Percentiles rank a stretch among this genome's conserved stretches.
These are phyloP conservation scores for Cryptosporidium ubiquitum DNA, from an alignment of 169 alveolate genomes.

Conservation along the genomic window DNA sequence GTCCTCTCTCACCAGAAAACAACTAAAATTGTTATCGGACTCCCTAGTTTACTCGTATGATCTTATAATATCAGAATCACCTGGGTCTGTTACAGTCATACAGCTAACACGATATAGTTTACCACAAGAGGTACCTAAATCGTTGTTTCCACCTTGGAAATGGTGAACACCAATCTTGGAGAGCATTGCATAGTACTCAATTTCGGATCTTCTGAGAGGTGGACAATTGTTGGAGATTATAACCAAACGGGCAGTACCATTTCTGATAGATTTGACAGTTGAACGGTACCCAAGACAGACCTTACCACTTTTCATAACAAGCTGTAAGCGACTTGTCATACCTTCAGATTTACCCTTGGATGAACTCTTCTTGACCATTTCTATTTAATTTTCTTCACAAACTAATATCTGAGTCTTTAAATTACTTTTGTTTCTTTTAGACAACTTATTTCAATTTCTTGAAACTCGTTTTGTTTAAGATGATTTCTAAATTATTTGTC, in stretches of 20 bases:
- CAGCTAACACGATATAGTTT: slow-evolving; percentile 95
- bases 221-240: slow-evolving; percentile 97
- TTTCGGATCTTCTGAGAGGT: slow-evolving; percentile 95
- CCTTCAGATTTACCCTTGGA: slow-evolving; percentile 90
- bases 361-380: slow-evolving; percentile 89
- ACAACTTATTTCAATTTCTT: not conserved
- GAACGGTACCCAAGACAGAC: slow-evolving; percentile 94
- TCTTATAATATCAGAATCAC: slow-evolving; percentile 97
- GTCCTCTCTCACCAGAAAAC: not conserved
- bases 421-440: not conserved
- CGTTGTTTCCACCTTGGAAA: slow-evolving; percentile 94
- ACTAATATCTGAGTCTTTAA: not conserved
- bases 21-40: not conserved
- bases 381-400: slow-evolving; percentile 29
- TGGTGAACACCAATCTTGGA: slow-evolving; percentile 95
- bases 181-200: slow-evolving; percentile 97
- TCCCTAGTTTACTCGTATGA: slow-evolving; percentile 82
- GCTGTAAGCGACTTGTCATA: slow-evolving; percentile 94
- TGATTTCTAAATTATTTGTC: not conserved
- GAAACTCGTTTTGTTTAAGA: slow-evolving; percentile 12
- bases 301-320: slow-evolving; percentile 98
- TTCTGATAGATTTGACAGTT: slow-evolving; percentile 94
- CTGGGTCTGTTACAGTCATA: slow-evolving; percentile 95
- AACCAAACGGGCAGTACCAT: slow-evolving; percentile 93
- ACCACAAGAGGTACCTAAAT: slow-evolving; percentile 97